phyloP scores from a whole-genome alignment of 345 rosid species.

The Luvunga scandens region DNA sequence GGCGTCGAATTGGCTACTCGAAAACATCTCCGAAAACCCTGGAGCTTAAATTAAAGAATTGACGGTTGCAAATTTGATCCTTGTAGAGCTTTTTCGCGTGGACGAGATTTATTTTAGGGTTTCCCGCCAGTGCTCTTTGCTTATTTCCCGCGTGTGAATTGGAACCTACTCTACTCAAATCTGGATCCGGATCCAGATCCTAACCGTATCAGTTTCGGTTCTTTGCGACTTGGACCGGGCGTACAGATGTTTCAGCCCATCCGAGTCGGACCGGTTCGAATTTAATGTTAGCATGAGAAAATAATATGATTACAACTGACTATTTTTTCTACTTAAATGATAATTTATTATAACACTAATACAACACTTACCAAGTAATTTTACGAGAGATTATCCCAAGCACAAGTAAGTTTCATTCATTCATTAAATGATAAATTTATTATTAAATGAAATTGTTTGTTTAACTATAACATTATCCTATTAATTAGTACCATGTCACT shows the following conservation, averaged over 20 bases:
- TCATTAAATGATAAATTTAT: no score
- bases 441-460: no score
- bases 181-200: background rate
- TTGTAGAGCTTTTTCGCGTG: background rate
- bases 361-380: no score
- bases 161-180: no score
- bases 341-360: no score
- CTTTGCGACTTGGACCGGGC: background rate
- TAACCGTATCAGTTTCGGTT: background rate
- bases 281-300: background rate
- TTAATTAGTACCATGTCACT: no score
- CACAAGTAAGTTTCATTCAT: no score
- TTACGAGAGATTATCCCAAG: no score
- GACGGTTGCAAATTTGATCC: background rate
- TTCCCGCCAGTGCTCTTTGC: constrained; percentile 31
- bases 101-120: background rate
- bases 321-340: no score
- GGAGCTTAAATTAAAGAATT: background rate
- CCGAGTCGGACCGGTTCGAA: background rate
- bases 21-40: constrained; percentile 47
- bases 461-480: no score
- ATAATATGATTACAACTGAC: no score
- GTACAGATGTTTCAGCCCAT: background rate
- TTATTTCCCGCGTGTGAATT: constrained; percentile 24
- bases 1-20: constrained; percentile 69